A percentile compares a stretch with the other conserved stretches of the same genome.
These are phyloP conservation scores for Rugosomyces carneus DNA, from an alignment of 1,284 basidiomycete genomes.

Conservation along the genomic window DNA sequence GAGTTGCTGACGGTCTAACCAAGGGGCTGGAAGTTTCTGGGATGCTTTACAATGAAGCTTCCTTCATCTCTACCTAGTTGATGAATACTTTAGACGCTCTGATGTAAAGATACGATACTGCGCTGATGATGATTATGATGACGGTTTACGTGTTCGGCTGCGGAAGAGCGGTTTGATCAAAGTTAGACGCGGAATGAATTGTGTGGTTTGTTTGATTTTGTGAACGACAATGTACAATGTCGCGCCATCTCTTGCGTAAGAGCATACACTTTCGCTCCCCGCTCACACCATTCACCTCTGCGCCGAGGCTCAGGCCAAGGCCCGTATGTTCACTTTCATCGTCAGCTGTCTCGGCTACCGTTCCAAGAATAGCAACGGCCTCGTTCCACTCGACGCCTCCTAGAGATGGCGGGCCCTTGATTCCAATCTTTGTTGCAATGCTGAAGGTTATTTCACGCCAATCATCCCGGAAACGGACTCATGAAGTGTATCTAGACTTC, in stretches of 20 bases:
- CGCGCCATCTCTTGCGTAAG: constrained; percentile 23
- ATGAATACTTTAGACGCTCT: constrained; percentile 19
- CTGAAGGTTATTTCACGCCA: constrained; percentile 29
- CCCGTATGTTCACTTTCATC: not conserved
- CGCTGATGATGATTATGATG: not conserved
- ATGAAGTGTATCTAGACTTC: constrained; percentile 35
- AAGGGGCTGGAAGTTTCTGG: constrained; percentile 60
- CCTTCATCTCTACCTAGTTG: constrained; percentile 65
- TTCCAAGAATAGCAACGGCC: constrained; percentile 11
- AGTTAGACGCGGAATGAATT: constrained; percentile 1
- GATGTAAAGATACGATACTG: constrained; percentile 2
- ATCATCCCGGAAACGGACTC: constrained; percentile 20
- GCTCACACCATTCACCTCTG: not conserved
- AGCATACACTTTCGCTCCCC: constrained; percentile 12
- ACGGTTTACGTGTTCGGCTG: constrained; percentile 6
- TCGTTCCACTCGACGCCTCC: constrained; percentile 34
- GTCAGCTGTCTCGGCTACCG: not conserved
- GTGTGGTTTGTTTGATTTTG: not conserved
- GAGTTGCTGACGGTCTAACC: constrained; percentile 29
- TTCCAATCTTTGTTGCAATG: constrained; percentile 33
- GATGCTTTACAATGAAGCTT: constrained; percentile 80
- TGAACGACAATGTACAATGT: constrained; percentile 28
- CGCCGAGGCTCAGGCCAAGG: not conserved
- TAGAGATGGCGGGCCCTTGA: constrained; percentile 26
- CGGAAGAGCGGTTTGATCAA: not conserved